phyloP scores from a whole-genome alignment of 2,329 filamentous ascomycete genomes.

The Colletotrichum limetticola region DNA sequence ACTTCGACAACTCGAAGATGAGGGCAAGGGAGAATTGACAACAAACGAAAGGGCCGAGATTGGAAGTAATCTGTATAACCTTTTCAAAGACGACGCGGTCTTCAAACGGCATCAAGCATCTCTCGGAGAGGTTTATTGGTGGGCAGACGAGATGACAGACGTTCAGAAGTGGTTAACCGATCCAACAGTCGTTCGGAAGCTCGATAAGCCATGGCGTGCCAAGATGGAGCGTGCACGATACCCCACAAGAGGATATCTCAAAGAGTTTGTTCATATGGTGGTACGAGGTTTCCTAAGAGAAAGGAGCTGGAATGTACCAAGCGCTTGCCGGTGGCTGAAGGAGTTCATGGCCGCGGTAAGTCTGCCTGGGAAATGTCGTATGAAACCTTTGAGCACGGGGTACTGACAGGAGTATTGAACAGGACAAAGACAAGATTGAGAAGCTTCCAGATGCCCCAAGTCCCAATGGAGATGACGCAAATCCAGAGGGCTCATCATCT shows the following conservation, averaged over 20 bases:
- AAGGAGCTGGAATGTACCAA: not conserved
- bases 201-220: not conserved
- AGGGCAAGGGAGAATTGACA: not conserved
- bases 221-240: not conserved
- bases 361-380: not conserved
- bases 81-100: not conserved
- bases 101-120: not conserved
- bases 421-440: not conserved
- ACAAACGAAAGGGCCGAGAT: not conserved
- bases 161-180: not conserved
- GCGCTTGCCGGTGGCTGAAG: not conserved
- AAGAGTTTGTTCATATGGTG: not conserved
- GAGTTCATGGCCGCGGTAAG: not conserved
- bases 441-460: not conserved
- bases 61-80: not conserved
- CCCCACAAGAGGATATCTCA: not conserved
- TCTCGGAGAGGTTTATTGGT: not conserved
- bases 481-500: not conserved
- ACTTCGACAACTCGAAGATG: not conserved
- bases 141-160: not conserved
- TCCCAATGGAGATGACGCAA: not conserved
- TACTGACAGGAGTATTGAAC: not conserved
- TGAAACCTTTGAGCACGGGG: not conserved
- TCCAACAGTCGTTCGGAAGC: not conserved
- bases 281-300: not conserved